These are phyloP conservation scores for Hypoxylon crocopeplum DNA, from an alignment of 495 filamentous ascomycete species.

Conservation along the genomic window DNA sequence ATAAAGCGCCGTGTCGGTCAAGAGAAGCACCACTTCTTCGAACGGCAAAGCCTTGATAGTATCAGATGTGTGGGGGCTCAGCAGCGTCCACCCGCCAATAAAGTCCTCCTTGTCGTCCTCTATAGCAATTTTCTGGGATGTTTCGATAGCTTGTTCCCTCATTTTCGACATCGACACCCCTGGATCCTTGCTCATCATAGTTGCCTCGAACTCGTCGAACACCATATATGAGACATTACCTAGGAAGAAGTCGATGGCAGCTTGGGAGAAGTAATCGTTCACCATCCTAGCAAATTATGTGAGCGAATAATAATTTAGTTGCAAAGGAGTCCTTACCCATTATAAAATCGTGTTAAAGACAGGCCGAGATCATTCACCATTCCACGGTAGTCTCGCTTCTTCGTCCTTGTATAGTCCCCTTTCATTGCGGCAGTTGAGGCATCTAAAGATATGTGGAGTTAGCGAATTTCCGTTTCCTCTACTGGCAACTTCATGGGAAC, in stretches of 20 bases:
- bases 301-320: constrained; percentile 7
- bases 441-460: constrained; percentile 45
- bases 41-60: constrained; percentile 74
- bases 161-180: constrained; percentile 83
- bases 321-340: constrained; percentile 49
- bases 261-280: constrained; percentile 94
- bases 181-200: constrained; percentile 87
- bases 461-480: constrained; percentile 47
- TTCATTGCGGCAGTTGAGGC: constrained; percentile 93
- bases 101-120: constrained; percentile 84
- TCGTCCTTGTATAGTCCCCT: constrained; percentile 91
- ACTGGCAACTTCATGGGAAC: neutral
- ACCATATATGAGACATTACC: constrained; percentile 83
- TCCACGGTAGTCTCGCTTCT: constrained; percentile 88
- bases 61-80: constrained; percentile 62
- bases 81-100: constrained; percentile 81
- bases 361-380: constrained; percentile 92
- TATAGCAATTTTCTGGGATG: constrained; percentile 80
- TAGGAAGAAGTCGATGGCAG: constrained; percentile 91
- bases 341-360: constrained; percentile 76
- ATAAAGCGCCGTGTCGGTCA: constrained; percentile 86
- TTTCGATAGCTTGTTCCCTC: constrained; percentile 87
- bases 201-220: constrained; percentile 89
- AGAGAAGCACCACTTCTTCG: constrained; percentile 82
- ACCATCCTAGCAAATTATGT: constrained; percentile 77